Evolutionary conservation across 495 filamentous ascomycete species (phyloP), one percentile per base, ranked within the genome.

Genomic region (Hypoxylon fuscum): DNA sequence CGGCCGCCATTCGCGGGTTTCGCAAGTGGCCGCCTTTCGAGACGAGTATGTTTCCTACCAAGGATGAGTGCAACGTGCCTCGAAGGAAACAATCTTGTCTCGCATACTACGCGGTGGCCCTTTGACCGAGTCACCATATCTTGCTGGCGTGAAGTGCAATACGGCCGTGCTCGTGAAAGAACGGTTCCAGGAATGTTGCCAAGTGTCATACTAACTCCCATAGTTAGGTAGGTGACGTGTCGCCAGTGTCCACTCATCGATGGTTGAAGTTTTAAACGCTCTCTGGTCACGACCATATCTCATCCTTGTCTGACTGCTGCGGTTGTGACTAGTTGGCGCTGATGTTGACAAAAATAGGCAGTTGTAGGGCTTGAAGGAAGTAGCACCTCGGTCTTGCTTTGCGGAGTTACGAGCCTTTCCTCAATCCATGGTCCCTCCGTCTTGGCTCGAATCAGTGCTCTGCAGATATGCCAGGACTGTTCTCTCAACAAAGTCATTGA

Each of bases 11-110:
- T 48, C 40, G 40, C 51, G 20, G 41, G 46, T 50, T 52, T 41
- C 43, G 34, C 27, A 57, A 49, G 43, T 48, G 43, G 37, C 35
- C 42, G 52, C 52, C 40, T 32, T 40, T 62, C 63, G 57, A 62
- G 53, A 62, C 48, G 54, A 20, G 17, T 49, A 10, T 41, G 51
- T 61, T 61, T 47, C 53, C 35, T 46, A 57, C 63, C 63, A 66
- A 66, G 63, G 23, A 43, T 21, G 47, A 10, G 63, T 66, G 48
- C 63, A 40, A 66, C 63, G 53, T 62, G 35, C 57, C 53, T 43
- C 63, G 43, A 47, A 35, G 29, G 45, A 23, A 25, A 47, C 51
- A 48, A 22, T 40, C 37, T 22, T 66, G 63, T 66, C 56, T 66
- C 62, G 52, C 56, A 47, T 60, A 43, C 18, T 23, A 38, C 46